These are phyloP conservation scores for Ceratocystiopsis brevicomis DNA, from an alignment of 2,329 filamentous ascomycete species.

Conservation along the genomic window DNA sequence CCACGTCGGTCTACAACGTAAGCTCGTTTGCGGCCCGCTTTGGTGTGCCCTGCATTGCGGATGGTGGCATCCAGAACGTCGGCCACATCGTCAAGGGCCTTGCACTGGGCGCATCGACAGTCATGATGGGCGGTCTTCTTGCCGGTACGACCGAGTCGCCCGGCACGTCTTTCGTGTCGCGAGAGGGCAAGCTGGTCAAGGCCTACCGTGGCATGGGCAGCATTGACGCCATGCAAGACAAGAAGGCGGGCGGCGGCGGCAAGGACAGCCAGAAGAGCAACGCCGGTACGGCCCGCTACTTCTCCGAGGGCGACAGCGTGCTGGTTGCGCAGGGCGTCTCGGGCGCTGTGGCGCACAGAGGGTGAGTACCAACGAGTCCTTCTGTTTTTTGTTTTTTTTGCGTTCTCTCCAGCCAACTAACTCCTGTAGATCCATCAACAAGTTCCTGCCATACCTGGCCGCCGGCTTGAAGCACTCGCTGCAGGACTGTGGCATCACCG, in stretches of 20 bases:
- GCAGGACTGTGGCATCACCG: slow-evolving; percentile 83
- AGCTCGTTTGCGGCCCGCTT: slow-evolving; percentile 78
- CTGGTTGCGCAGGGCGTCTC: slow-evolving; percentile 94
- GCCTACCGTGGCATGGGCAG: slow-evolving; percentile 97
- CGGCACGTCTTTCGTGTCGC: slow-evolving; percentile 87
- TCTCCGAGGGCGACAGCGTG: slow-evolving; percentile 88
- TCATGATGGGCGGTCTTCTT: slow-evolving; percentile 98
- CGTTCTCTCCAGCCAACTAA: neutral
- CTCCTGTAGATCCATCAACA: slow-evolving; percentile 51
- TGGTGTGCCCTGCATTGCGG: slow-evolving; percentile 92
- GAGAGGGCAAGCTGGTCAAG: slow-evolving; percentile 95
- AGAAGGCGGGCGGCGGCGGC: slow-evolving; percentile 64
- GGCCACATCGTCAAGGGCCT: slow-evolving; percentile 98
- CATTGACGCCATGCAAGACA: slow-evolving; percentile 99
- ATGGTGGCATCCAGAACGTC: slow-evolving; percentile 95
- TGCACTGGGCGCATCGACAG: slow-evolving; percentile 76
- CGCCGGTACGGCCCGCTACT: slow-evolving; percentile 92
- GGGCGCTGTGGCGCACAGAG: slow-evolving; percentile 63
- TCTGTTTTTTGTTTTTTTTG: neutral
- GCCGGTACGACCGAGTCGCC: slow-evolving; percentile 95
- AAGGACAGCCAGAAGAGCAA: slow-evolving; percentile 66
- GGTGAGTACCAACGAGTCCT: slow-evolving; percentile 23
- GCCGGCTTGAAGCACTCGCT: slow-evolving; percentile 94
- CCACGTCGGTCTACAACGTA: slow-evolving; percentile 80
- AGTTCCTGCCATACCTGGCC: slow-evolving; percentile 90